Conservation (phyloP, 176 grass and related monocot genomes). For the Paspalum notatum region DNA sequence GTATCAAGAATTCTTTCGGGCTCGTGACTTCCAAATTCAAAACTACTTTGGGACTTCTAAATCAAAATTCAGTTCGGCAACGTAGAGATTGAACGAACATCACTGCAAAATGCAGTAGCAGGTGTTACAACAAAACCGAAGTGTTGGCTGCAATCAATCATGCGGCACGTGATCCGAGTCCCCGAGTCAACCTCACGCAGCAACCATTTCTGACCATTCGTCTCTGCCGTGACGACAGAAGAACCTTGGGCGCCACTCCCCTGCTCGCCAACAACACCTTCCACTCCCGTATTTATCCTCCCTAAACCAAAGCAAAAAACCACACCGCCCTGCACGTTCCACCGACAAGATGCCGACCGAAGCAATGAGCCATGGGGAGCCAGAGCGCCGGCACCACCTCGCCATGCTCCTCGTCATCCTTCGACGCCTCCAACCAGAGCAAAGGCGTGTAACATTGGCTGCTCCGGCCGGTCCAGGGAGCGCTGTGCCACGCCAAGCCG, state of each 20-base stretch:
- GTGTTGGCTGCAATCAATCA: no score
- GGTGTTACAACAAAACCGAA: no score
- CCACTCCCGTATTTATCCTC: background rate
- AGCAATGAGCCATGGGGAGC: no score
- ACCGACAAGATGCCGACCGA: no score
- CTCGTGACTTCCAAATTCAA: no score
- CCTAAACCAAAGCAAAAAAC: background rate
- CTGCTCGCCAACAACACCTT: background rate
- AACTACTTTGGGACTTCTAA: no score
- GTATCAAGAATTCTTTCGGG: no score
- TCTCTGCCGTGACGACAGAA: background rate
- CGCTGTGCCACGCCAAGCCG: constrained; percentile 37
- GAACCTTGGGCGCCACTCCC: constrained; percentile 18
- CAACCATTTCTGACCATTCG: background rate
- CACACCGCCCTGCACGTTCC: background rate
- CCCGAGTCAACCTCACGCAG: no score
- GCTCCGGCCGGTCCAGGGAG: background rate
- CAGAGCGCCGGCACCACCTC: background rate
- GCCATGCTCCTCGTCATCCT: background rate
- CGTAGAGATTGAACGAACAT: no score
- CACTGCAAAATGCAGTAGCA: no score
- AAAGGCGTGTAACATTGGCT: background rate
- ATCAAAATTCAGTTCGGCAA: no score
- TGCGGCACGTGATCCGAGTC: no score
- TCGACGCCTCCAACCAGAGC: background rate